Evolutionary conservation across 495 filamentous ascomycete genomes (phyloP), one percentile per base, ranked within the genome.

Genomic region (Penicillium egyptiacum): DNA sequence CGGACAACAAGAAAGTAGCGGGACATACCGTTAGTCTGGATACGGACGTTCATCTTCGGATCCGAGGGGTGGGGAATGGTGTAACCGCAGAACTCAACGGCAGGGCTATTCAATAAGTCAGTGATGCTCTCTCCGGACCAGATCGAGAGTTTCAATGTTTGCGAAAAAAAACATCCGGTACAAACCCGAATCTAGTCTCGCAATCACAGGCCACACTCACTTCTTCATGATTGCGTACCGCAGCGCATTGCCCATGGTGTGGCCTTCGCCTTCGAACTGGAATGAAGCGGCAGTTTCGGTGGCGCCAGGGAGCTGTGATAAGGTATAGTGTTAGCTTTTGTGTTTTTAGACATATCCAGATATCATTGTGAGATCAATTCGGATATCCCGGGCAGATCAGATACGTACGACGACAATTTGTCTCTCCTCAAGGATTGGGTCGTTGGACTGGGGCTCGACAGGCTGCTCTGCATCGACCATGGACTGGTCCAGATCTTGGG

Each of bases 181-280:
- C 14, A 4, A n/a, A 11, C 16, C 42, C 14, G 17, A 20, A 17
- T 39, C 8, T 16, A 26, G 12, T 6, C n/a, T 40, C 7, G 22
- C 14, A 22, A 7, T n/a, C n/a, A 19, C 16, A 39, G 35, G 40
- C 16, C 0, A 33, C 25, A 71, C 81, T 54, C 76, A 96, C 94
- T 98, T 98, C 76, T 96, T 97, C 92, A 96, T 97, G 63, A 98
- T 96, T 58, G 96, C 87, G 68, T 88, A 97, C 60, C 94, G 81
- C 57, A 98, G 78, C 5, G 93, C 90, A 73, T 98, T 98, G 4
- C 95, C 94, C 56, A 98, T 76, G 0, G 94, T 98, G 68, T 98
- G 94, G 20, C 94, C 93, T 71, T 98, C 94, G 25, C 88, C 83
- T 47, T 88, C 81, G 61, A 98, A 93, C 71, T 97, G 89, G 67